These are phyloP conservation scores for Akanthomyces muscarius DNA, from an alignment of 2,329 filamentous ascomycete genomes.

Conservation along the genomic window DNA sequence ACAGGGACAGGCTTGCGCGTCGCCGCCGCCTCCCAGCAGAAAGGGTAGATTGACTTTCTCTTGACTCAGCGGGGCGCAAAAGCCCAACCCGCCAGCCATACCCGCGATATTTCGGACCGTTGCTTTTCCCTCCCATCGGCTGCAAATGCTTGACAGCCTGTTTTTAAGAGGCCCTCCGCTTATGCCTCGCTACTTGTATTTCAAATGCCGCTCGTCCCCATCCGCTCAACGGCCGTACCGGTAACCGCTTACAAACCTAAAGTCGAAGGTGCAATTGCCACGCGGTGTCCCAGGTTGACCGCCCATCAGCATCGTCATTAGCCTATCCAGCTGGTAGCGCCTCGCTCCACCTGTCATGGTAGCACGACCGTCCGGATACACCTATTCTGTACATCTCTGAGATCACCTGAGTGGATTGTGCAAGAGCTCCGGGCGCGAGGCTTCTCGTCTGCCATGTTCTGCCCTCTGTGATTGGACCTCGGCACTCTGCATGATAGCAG, in stretches of 20 bases:
- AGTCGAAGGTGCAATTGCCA: too few species aligned
- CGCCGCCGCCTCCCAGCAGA: background rate
- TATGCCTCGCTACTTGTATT: background rate
- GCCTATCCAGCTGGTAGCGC: background rate
- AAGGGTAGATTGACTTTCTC: background rate
- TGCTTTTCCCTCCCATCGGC: constrained; percentile 3
- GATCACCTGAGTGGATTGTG: background rate
- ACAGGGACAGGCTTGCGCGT: background rate
- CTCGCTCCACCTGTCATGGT: background rate
- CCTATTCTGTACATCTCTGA: background rate
- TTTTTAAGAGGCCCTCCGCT: background rate
- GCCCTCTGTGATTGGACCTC: background rate
- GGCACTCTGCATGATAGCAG: background rate
- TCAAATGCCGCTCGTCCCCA: background rate
- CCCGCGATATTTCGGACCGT: constrained; percentile 6
- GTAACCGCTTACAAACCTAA: too few species aligned
- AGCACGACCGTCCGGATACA: background rate
- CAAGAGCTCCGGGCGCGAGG: background rate
- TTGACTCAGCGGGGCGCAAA: background rate
- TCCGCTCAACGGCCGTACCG: background rate
- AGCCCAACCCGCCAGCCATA: background rate
- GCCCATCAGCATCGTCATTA: background rate
- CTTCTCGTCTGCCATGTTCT: background rate
- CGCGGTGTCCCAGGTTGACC: background rate
- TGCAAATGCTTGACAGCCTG: background rate